Evolutionary conservation across 2,329 filamentous ascomycete species (phyloP), one percentile per base, ranked within the genome.

Genomic region (Aspergillus vadensis): DNA sequence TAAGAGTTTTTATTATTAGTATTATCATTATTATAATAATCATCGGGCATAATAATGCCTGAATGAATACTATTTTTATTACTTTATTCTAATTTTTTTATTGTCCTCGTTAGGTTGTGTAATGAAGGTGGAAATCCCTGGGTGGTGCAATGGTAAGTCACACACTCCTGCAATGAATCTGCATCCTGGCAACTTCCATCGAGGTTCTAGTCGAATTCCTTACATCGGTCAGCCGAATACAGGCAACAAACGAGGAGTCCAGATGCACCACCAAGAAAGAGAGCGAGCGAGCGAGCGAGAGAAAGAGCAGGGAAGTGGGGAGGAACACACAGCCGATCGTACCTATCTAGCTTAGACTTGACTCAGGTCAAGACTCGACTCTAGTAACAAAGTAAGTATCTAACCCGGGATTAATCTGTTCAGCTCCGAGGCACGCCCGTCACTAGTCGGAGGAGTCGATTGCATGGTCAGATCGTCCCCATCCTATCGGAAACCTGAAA

Each of bases 131-230:
- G 30, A 36, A 36, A 36, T 36, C 2, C 15, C 12, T 14, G 10
- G 32, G 32, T 15, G 32, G 12, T 36, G 32, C 32, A 36, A 15
- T 36, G 32, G 32, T 14, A 36, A 36, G 32, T 36, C 32, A 36
- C 32, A 21, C 25, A 36, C 12, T 36, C 32, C 32, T 36, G 32
- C 32, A 36, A 36, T 36, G 32, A 36, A 36, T 36, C 32, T 36
- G 32, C 32, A 36, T 36, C 32, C 32, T 36, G 32, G 32, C 10
- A 5, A 36, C 32, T 57, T 61, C 55, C 30, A 55, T 61, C 55
- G 49, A 61, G 49, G 39, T 61, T 61, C 59, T 61, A 61, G 59
- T 44, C 48, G 23, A 27, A 38, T 61, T 61, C 59, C 59, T 61
- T 61, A 58, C 59, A 49, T 57, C 47, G 47, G 47, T 43, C 50